These are phyloP conservation scores for Coemansia aciculifera DNA, from an alignment of 192 early-diverging fungal genomes.

Conservation along the genomic window DNA sequence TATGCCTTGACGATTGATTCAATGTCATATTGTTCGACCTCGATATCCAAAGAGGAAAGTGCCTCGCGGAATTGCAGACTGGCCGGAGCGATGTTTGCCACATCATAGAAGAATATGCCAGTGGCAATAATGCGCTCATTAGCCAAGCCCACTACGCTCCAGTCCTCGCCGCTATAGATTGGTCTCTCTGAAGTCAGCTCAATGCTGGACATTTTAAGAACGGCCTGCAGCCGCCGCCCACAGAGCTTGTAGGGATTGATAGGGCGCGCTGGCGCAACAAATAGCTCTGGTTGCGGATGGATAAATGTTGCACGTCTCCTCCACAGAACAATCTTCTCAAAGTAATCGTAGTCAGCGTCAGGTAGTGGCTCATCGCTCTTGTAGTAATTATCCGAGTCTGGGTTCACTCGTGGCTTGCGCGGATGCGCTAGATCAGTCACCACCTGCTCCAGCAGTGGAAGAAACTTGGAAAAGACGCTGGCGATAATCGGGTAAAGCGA, in stretches of 20 bases:
- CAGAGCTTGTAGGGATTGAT: background rate
- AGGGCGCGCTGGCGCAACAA: background rate
- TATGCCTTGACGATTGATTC: background rate
- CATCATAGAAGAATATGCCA: slow-evolving; percentile 15
- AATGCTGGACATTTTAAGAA: slow-evolving; percentile 27
- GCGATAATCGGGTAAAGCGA: slow-evolving; percentile 58
- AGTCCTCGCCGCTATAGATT: slow-evolving; percentile 13
- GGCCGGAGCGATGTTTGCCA: slow-evolving; percentile 15
- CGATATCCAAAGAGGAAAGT: background rate
- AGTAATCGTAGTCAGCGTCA: background rate
- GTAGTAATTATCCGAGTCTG: background rate
- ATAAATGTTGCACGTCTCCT: slow-evolving; percentile 9
- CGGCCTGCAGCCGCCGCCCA: slow-evolving; percentile 21
- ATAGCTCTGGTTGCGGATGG: slow-evolving; percentile 12
- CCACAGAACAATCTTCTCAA: background rate
- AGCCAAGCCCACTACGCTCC: slow-evolving; percentile 15
- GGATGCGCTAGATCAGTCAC: slow-evolving; percentile 26
- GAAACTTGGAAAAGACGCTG: slow-evolving; percentile 52
- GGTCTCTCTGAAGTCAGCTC: slow-evolving; percentile 13
- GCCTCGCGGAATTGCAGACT: slow-evolving; percentile 17
- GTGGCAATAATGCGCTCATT: slow-evolving; percentile 22
- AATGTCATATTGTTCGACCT: background rate
- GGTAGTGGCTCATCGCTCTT: background rate
- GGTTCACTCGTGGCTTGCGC: background rate
- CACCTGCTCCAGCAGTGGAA: slow-evolving; percentile 68